phyloP scores from a whole-genome alignment of 805 yeast species.

The Kuraishia cidri region DNA sequence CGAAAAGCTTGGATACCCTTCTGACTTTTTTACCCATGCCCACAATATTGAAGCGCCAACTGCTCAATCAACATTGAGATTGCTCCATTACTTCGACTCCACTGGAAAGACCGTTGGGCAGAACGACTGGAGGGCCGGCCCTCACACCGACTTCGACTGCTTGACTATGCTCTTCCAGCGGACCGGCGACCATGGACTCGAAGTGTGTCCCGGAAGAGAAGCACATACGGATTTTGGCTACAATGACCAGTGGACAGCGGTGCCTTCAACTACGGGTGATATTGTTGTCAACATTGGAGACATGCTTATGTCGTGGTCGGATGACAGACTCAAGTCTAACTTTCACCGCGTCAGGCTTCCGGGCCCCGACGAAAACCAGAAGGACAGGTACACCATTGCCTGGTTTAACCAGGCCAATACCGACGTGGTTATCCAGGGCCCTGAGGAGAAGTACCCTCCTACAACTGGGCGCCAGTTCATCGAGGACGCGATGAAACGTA shows the following conservation, averaged over 20 bases:
- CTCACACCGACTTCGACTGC: constrained; percentile 27
- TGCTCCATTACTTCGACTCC: constrained; percentile 21
- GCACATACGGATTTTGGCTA: constrained; percentile 22
- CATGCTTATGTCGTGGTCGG: constrained; percentile 29
- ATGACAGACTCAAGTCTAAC: constrained; percentile 21
- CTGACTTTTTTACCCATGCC: constrained; percentile 16
- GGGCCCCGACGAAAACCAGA: constrained; percentile 15
- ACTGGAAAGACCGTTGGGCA: constrained; percentile 13
- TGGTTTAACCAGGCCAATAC: constrained; percentile 26
- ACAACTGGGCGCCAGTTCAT: constrained; percentile 21
- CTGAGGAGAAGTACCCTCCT: constrained; percentile 14
- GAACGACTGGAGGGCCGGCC: constrained; percentile 25
- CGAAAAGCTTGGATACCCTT: constrained; percentile 18
- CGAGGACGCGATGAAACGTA: constrained; percentile 23
- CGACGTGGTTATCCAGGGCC: constrained; percentile 20
- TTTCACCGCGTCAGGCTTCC: constrained; percentile 25
- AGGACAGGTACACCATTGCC: constrained; percentile 21
- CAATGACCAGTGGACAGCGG: constrained; percentile 24
- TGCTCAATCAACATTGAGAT: constrained; percentile 24
- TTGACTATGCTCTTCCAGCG: constrained; percentile 23
- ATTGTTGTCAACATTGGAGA: constrained; percentile 27
- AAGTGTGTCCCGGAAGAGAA: constrained; percentile 26
- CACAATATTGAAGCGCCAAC: constrained; percentile 16
- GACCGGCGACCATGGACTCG: constrained; percentile 24
- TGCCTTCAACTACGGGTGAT: constrained; percentile 21